A percentile compares a stretch with the other conserved stretches of the same genome.
These are phyloP conservation scores for Suhomyces anneliseae DNA, from an alignment of 1,139 yeast species.

Conservation along the genomic window DNA sequence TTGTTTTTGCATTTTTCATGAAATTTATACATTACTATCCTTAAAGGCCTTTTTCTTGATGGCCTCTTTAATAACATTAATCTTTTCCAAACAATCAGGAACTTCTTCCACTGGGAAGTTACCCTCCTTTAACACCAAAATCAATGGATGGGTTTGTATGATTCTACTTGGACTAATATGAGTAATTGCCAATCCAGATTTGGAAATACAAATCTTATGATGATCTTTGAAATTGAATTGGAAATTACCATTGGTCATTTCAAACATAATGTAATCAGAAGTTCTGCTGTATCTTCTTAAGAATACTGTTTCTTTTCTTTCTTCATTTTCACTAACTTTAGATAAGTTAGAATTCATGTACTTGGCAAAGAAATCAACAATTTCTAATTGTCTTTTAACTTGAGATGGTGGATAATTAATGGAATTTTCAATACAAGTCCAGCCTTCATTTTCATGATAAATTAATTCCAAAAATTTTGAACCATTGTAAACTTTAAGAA, in stretches of 20 bases:
- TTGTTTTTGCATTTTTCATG: neutral
- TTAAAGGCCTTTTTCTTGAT: slow-evolving; percentile 44
- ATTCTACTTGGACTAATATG: slow-evolving; percentile 78
- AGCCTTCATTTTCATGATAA: slow-evolving; percentile 63
- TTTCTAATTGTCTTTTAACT: slow-evolving; percentile 70
- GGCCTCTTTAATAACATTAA: slow-evolving; percentile 40
- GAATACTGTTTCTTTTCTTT: slow-evolving; percentile 63
- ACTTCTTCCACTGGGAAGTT: slow-evolving; percentile 55
- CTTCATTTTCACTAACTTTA: slow-evolving; percentile 65
- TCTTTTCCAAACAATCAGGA: slow-evolving; percentile 52
- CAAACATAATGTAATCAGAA: slow-evolving; percentile 84
- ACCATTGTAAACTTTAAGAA: slow-evolving; percentile 66
- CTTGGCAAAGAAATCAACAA: slow-evolving; percentile 79
- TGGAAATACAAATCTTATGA: slow-evolving; percentile 79
- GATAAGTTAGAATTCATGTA: slow-evolving; percentile 81
- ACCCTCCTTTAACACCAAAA: slow-evolving; percentile 60
- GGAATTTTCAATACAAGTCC: slow-evolving; percentile 69
- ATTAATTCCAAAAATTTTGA: slow-evolving; percentile 63
- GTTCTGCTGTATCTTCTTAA: slow-evolving; percentile 81
- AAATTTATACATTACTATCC: slow-evolving; percentile 15
- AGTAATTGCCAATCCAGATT: slow-evolving; percentile 72
- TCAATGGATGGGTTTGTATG: slow-evolving; percentile 68
- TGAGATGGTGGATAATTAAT: slow-evolving; percentile 57
- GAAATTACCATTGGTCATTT: slow-evolving; percentile 85
- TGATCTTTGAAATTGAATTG: slow-evolving; percentile 97